These are phyloP conservation scores for Leishmania gerbilli DNA, from an alignment of 208 protist species.

Conservation along the genomic window DNA sequence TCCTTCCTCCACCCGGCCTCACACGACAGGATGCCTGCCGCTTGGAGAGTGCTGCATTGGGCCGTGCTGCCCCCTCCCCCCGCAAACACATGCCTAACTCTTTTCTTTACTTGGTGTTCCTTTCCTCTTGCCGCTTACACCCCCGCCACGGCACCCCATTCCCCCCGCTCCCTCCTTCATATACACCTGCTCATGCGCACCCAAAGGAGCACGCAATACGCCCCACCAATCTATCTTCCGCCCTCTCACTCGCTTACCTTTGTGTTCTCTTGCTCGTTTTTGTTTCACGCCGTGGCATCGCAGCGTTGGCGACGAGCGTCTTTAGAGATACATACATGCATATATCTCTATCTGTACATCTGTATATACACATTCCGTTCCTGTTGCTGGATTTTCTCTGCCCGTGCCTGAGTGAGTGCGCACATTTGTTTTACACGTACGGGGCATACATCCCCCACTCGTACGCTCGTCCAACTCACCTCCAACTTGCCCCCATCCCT, in stretches of 20 bases:
- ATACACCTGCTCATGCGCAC: not conserved
- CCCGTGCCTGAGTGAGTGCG: not conserved
- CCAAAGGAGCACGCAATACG: not conserved
- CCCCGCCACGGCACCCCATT: not conserved
- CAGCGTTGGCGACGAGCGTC: too few species aligned
- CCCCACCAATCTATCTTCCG: not conserved
- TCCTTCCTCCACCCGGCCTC: not conserved
- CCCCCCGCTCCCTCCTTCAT: not conserved
- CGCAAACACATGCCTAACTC: not conserved
- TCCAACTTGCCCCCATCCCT: not conserved
- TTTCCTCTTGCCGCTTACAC: not conserved
- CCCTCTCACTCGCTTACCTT: not conserved
- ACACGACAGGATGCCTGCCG: not conserved
- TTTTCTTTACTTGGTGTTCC: not conserved
- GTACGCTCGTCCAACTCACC: not conserved
- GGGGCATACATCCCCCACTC: not conserved
- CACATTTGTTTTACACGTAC: not conserved
- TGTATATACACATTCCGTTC: not conserved
- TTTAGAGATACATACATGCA: not conserved
- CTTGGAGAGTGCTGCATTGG: not conserved
- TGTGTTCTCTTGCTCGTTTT: not conserved
- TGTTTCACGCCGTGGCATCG: not conserved
- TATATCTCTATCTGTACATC: not conserved
- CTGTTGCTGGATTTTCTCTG: not conserved
- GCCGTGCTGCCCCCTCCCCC: not conserved